These are phyloP conservation scores for Moniliella sp. DNA, from an alignment of 1,284 basidiomycete species.

Conservation along the genomic window DNA sequence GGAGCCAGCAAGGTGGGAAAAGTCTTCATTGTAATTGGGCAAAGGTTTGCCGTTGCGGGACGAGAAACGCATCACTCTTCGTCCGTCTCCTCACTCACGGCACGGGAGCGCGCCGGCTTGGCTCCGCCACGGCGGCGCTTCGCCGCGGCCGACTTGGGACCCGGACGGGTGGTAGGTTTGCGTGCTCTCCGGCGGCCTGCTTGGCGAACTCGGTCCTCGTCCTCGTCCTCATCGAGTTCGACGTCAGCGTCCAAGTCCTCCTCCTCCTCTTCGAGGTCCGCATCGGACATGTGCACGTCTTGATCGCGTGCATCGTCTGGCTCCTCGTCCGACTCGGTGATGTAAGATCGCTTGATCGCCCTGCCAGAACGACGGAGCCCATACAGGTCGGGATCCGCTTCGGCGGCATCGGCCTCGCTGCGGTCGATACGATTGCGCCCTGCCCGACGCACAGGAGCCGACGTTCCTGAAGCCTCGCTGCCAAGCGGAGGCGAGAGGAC, in stretches of 20 bases:
- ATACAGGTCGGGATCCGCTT: constrained; percentile 30
- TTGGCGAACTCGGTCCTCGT: constrained; percentile 33
- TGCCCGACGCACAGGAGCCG: too few species aligned
- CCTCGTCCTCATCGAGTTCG: constrained; percentile 54
- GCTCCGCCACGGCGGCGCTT: constrained; percentile 10
- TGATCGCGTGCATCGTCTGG: too few species aligned
- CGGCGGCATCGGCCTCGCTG: constrained; percentile 5
- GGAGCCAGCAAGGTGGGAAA: constrained; percentile 16
- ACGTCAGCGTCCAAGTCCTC: too few species aligned
- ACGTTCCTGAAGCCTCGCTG: too few species aligned
- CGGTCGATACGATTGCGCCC: too few species aligned
- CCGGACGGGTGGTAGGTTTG: constrained; percentile 3
- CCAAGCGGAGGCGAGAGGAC: too few species aligned
- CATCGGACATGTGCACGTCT: constrained; percentile 1
- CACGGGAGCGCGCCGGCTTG: too few species aligned
- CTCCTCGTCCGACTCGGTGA: too few species aligned
- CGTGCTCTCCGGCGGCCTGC: constrained; percentile 4
- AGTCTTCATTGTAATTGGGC: constrained; percentile 34
- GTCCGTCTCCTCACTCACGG: too few species aligned
- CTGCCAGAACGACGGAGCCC: constrained; percentile 34
- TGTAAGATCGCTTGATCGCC: constrained; percentile 2
- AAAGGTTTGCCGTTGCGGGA: constrained; percentile 19
- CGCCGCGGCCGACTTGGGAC: constrained; percentile 45
- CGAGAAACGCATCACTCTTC: too few species aligned
- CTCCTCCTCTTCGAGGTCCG: constrained; percentile 38